Conservation (phyloP, 371 early-diverging fungal genomes). For the Apophysomyces elegans region DNA sequence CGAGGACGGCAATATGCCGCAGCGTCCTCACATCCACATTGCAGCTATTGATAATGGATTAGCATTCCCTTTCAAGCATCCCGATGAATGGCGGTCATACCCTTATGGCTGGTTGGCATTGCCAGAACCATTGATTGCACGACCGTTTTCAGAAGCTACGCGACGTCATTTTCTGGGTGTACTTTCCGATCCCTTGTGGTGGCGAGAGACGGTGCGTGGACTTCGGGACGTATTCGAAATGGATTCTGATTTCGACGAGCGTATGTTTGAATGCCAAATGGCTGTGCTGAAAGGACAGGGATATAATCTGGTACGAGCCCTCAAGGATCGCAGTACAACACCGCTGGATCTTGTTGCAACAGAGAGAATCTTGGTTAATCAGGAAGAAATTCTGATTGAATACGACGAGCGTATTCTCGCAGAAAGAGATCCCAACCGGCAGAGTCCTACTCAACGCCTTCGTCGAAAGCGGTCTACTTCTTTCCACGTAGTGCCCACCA, state of each 20-base stretch:
- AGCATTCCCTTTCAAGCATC: slow-evolving; percentile 93
- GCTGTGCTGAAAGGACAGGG: slow-evolving; percentile 88
- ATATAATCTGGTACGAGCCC: slow-evolving; percentile 76
- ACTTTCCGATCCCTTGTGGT: slow-evolving; percentile 79
- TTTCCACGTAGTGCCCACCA: slow-evolving; percentile 32
- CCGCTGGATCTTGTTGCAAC: slow-evolving; percentile 64
- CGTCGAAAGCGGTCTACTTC: slow-evolving; percentile 45
- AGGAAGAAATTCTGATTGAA: slow-evolving; percentile 57
- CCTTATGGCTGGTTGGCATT: slow-evolving; percentile 89
- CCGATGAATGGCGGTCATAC: slow-evolving; percentile 87
- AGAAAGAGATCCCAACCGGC: slow-evolving; percentile 18
- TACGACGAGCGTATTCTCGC: slow-evolving; percentile 35
- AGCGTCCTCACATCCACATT: slow-evolving; percentile 58
- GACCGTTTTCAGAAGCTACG: slow-evolving; percentile 73
- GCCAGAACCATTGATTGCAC: slow-evolving; percentile 57
- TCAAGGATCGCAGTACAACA: slow-evolving; percentile 60
- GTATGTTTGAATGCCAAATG: slow-evolving; percentile 83
- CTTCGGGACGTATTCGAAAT: slow-evolving; percentile 68
- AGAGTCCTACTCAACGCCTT: slow-evolving; percentile 19
- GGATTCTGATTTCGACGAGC: slow-evolving; percentile 77
- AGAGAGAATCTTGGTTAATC: slow-evolving; percentile 57
- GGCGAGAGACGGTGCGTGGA: slow-evolving; percentile 72
- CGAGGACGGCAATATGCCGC: slow-evolving; percentile 16
- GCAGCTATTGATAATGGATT: slow-evolving; percentile 94
- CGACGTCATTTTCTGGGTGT: slow-evolving; percentile 67